Conservation (phyloP, 163 green algal genomes). For the Volvox carteri region DNA sequence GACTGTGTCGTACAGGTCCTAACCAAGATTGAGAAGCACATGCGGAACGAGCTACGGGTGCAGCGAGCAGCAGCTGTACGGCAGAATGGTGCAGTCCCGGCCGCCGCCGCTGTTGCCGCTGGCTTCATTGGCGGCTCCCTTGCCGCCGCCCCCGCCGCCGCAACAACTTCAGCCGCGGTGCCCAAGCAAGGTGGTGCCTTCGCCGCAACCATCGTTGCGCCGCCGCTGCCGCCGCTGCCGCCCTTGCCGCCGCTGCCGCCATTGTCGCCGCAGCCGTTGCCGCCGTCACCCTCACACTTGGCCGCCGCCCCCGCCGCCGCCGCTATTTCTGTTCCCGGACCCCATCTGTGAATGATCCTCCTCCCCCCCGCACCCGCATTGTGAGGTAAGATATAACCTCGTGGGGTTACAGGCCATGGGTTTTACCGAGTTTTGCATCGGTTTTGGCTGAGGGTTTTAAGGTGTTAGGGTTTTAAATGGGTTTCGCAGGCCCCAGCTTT, state of each 20-base stretch:
- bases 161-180: neutral
- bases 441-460: too few species aligned
- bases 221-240: too few species aligned
- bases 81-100: neutral
- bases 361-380: neutral
- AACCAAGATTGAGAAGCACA: constrained; percentile 49
- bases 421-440: too few species aligned
- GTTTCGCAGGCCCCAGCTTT: too few species aligned
- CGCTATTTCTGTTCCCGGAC: neutral
- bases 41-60: constrained; percentile 10
- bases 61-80: too few species aligned
- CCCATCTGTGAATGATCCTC: neutral
- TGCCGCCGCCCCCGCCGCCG: neutral
- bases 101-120: neutral
- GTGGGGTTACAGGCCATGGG: too few species aligned
- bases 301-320: neutral
- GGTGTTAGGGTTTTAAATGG: too few species aligned
- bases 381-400: neutral
- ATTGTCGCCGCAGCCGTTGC: neutral
- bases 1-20: constrained; percentile 34
- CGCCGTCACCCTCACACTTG: too few species aligned
- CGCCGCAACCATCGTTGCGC: neutral
- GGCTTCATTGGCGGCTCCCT: neutral
- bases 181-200: too few species aligned
- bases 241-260: neutral